Evolutionary conservation across 805 yeast genomes (phyloP), one percentile per base, ranked within the genome.

Genomic region (Pichia heedii): DNA sequence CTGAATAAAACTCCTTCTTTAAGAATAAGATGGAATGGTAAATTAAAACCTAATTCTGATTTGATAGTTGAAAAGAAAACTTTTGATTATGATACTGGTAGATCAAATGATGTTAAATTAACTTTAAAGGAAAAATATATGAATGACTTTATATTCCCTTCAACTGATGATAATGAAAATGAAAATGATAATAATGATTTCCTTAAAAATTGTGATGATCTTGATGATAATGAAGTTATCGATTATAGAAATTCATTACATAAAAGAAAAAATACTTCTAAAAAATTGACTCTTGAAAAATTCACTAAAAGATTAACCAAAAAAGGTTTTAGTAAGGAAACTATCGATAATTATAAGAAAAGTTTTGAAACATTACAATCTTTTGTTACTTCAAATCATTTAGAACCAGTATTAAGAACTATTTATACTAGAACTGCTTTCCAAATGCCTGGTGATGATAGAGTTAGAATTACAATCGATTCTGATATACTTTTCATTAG

Each of bases 361-460:
- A 76, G 79, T 45, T 78, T 85, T 42, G 70, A 73, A 35, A 76
- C 73, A 41, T 65, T 87, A 41, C 80, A 81, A 56, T 60, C 66
- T 13, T 84, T 80, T 56, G 81, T 90, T 49, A 58, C 63, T 34
- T 77, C 77, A 42, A 71, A 79, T 53, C 73, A 77, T 47, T 70
- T 90, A 50, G 84, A 86, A 63, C 98, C 98, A 13, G 77, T 85
- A 33, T 66, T 93, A 60, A 79, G 97, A 67, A 76, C 96, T 11
- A 76, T 81, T 32, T 87, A 85, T 67, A 84, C 87, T 35, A 76
- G 97, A 63, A 85, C 96, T 6, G 97, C 97, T 3, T 90, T 93
- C 70, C 97, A 90, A 70, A 90, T 90, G 54, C 98, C 98, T 3
- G 97, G 97, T 46, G 97, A 93, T 61, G 94, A 89, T 61, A 77